These are phyloP conservation scores for Orbilia brochopaga DNA, from an alignment of 2,329 filamentous ascomycete species.

Conservation along the genomic window DNA sequence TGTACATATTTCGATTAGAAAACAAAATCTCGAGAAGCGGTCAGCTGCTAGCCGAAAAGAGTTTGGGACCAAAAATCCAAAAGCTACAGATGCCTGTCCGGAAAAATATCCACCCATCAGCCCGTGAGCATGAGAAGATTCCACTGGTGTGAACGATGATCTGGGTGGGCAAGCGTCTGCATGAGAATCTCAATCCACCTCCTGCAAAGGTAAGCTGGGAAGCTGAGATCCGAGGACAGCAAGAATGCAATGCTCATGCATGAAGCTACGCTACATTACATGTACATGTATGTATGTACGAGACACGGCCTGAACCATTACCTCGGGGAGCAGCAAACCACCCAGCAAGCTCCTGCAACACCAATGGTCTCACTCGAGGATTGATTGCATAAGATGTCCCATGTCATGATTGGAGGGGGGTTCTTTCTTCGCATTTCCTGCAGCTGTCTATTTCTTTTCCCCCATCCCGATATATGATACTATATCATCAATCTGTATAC, in stretches of 20 bases:
- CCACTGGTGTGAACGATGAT: neutral
- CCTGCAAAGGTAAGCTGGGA: conserved; percentile 41
- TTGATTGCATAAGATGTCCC: neutral
- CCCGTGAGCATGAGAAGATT: conserved; percentile 38
- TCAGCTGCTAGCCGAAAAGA: conserved; percentile 46
- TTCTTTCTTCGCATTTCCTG: neutral
- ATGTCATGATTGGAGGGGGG: conserved; percentile 2
- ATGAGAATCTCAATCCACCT: conserved; percentile 46
- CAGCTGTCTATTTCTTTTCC: neutral
- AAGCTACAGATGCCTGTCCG: conserved; percentile 21
- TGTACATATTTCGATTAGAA: conserved; percentile 42
- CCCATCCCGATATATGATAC: neutral
- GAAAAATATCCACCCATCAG: conserved; percentile 49
- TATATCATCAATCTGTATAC: neutral
- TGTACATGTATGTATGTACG: neutral
- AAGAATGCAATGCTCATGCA: neutral
- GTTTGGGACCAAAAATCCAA: conserved; percentile 42
- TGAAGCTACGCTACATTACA: too few relatives aligned
- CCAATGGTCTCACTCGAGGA: conserved; percentile 23
- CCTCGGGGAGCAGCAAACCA: conserved; percentile 13
- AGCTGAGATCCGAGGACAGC: conserved; percentile 19
- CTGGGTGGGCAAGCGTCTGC: neutral
- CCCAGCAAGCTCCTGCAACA: conserved; percentile 25
- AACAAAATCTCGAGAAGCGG: conserved; percentile 31
- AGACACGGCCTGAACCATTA: conserved; percentile 24